Conservation (phyloP, 225 moss, liverwort and hornwort genomes). For the Polytrichum commune region DNA sequence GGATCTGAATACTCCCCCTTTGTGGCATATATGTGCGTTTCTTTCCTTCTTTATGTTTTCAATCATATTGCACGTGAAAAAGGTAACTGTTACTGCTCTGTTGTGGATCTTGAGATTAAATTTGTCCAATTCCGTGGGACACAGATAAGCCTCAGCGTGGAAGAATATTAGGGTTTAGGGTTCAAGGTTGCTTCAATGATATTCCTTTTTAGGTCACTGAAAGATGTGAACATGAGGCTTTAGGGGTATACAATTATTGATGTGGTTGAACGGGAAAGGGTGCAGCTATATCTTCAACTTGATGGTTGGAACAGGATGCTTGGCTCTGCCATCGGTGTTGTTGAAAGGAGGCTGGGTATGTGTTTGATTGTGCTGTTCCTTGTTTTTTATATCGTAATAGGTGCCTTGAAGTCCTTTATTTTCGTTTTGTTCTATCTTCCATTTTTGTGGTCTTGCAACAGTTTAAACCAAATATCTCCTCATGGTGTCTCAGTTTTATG, state of each 20-base stretch:
- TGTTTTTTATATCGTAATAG: too few species aligned
- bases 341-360: constrained; percentile 93
- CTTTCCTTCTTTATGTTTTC: neutral
- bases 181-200: neutral
- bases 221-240: neutral
- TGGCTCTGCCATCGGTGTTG: constrained; percentile 91
- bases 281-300: constrained; percentile 97
- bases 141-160: neutral
- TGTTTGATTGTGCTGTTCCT: neutral
- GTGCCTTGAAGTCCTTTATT: too few species aligned
- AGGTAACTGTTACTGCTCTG: neutral
- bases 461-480: too few species aligned
- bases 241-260: neutral
- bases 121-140: neutral
- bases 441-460: too few species aligned
- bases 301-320: constrained; percentile 94
- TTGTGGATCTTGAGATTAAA: constrained; percentile 1
- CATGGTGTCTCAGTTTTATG: too few species aligned
- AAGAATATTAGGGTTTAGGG: neutral
- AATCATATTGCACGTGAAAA: neutral
- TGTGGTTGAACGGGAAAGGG: neutral
- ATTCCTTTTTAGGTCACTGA: neutral
- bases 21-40: constrained; percentile 51
- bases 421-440: too few species aligned
- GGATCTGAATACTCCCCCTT: constrained; percentile 63